Evolutionary conservation across 192 early-diverging fungal genomes (phyloP), one percentile per base, ranked within the genome.

Genomic region (Coemansia sp.): DNA sequence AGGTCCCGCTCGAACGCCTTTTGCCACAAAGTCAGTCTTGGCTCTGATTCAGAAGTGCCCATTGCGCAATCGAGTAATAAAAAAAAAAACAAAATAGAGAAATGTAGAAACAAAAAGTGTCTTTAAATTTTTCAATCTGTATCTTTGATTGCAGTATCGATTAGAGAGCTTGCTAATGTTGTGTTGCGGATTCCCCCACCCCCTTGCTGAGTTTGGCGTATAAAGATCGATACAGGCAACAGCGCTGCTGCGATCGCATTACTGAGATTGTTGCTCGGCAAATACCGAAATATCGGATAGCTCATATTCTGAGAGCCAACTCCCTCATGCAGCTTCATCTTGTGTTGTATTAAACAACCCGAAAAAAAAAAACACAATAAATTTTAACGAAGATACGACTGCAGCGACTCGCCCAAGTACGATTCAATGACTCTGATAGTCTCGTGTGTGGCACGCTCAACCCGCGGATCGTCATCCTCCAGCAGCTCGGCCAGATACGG

Each of bases 401-500:
- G 84, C 51, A 97, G 82, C 30, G 86, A 86, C 68, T 97, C 95
- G 56, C 97, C 97, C 53, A 99, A 75, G 60, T 91, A 86, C 9
- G 87, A 84, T 61, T 99, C 93, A 55, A 99, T 95, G 62, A 89
- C 75, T 51, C 85, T 82, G 69, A 87, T 88, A 31, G 95, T 83
- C 63, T 95, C 87, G 54, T 91, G 89, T 11, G 88, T 89, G 25
- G 85, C 79, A 24, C 82, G 81, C 71, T 96, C 92, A 4, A 99
- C 93, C 46, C 88, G 83, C 32, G 78, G 70, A 57, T 95, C 91
- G 38, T 92, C 90, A 62, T 98, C 92, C 73, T 99, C 97, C 89
- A 95, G 87, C 25, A 97, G 69, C 74, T 99, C 97, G 2, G 93
- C 92, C 67, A 99, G 67, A 66, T 89, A 90, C 6, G 97, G 93